Base-by-base conservation (phyloP, 768 basidiomycete species). In the Rhizopogon sp. region DNA sequence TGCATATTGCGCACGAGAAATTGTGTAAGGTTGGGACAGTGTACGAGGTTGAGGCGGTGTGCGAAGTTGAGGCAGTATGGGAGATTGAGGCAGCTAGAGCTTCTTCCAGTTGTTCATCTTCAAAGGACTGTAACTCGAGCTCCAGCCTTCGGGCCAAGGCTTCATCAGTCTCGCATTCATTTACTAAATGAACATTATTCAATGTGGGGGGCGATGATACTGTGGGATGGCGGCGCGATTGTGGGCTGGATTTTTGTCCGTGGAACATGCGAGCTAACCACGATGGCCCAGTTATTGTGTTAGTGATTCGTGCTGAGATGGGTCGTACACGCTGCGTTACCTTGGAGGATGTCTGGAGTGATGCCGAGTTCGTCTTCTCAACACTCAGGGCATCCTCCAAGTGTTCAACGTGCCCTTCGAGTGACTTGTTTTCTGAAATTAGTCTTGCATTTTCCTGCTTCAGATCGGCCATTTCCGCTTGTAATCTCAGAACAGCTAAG, bases 401-500 rank as follows among this genome's bases (percentile, higher is more conserved):
- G 5, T 45, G 55, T 33, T 55, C 56, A 5, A 54, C 58, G 39
- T 73, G 67, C 28, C 52, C 58, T 60, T 69, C 63, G 20, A 75
- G 60, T 4, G 53, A 37, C 43, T 54, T 45, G 6, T 64, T 73
- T 37, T 64, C 74, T 37, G 56, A 42, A 43, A 39, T 40, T 5
- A 65, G 63, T 37, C 56, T 54, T 28, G 53, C 46, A 40, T 74
- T 76, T 49, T 66, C 67, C 33, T 52, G 56, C 40, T 70, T 71
- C 45, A 79, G 56, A 31, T 74, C 72, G 2, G 70, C 61, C 20
- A 80, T 57, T 52, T 76, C 70, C 0, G 75, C 72, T 33, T 73
- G 75, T 25, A 79, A 62, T 2, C 62, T 57, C 46, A 87, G 69
- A 5, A 80, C 72, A 6, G 68, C 65, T 22, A 84, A 60, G 58